phyloP scores from a whole-genome alignment of 2,329 filamentous ascomycete genomes.

The Aspergillus sp. region DNA sequence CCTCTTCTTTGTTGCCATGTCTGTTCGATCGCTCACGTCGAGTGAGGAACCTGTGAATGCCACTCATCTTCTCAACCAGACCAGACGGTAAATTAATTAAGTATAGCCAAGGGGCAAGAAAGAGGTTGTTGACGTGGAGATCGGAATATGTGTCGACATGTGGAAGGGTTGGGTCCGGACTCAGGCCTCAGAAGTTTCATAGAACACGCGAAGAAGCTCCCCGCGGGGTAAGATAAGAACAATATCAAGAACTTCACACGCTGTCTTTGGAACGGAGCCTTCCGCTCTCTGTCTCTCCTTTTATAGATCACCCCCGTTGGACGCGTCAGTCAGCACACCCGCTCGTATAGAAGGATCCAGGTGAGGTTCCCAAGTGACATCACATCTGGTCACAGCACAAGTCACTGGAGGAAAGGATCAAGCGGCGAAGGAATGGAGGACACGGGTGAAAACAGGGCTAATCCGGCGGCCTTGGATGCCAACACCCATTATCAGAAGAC shows the following conservation, averaged over 20 bases:
- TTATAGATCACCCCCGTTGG: too few relatives aligned
- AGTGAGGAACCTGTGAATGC: constrained; percentile 41
- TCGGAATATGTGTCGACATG: constrained; percentile 21
- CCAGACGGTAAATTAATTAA: constrained; percentile 1
- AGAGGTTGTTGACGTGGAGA: neutral
- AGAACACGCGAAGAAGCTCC: constrained; percentile 11
- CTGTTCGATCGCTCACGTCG: constrained; percentile 35
- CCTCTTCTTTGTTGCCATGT: constrained; percentile 34
- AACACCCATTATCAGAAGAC: constrained; percentile 10
- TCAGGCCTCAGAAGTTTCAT: constrained; percentile 29
- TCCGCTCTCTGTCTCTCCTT: constrained; percentile 10
- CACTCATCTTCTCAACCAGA: constrained; percentile 32
- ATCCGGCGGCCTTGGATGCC: neutral
- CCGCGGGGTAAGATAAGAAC: constrained; percentile 10
- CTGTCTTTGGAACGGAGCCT: constrained; percentile 20
- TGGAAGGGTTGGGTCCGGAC: constrained; percentile 16
- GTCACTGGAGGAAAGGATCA: neutral
- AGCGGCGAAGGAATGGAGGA: neutral
- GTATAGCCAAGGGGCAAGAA: neutral
- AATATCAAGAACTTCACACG: too few relatives aligned
- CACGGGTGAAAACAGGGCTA: neutral
- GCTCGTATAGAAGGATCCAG: constrained; percentile 16
- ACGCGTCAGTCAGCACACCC: constrained; percentile 2
- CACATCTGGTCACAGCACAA: constrained; percentile 12
- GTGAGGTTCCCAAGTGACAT: constrained; percentile 19